Evolutionary conservation across 2,329 filamentous ascomycete genomes (phyloP), one percentile per base, ranked within the genome.

Genomic region (Aspergillus pseudoglaucus): DNA sequence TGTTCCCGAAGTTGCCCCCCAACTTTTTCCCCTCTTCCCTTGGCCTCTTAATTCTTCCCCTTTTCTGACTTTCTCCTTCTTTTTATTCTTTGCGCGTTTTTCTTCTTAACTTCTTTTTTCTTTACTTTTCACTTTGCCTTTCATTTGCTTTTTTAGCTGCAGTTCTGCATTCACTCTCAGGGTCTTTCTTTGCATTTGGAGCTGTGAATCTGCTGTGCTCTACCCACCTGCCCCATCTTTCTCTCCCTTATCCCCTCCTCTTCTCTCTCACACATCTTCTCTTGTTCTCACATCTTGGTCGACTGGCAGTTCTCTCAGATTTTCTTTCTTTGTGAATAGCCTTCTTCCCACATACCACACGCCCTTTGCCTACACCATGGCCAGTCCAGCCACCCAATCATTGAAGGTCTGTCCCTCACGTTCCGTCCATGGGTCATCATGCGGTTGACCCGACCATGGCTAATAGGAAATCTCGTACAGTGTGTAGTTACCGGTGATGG

Each of bases 401-500:
- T 76, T 95, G 68, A 95, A 95, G 88, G 89, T 93, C 76, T 76
- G 57, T 52, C 42, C 27, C 32, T 41, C 25, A 8, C 32, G 46
- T 38, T 43, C 22, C n/a, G 10, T 10, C 47, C 40, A 42, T 27
- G 40, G 37, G 50, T 44, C 50, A 30, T 51, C 42, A 25, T 43
- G 50, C 43, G 42, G 39, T 49, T 46, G 46, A 43, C 35, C 47
- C 43, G 42, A 61, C 59, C 57, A 54, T 44, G 54, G 61, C 66
- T 70, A 67, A 74, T 65, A 57, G 59, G 68, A 66, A 63, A 60
- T 47, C 37, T 37, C 44, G 9, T 61, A 53, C 63, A 96, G 90
- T 98, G 93, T 72, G 93, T 98, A 69, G 93, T 98, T 67, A 97
- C 93, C 55, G 93, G 93, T 76, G 93, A 98, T 73, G 93, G 93